Evolutionary conservation across 352 stramenopile genomes (phyloP), one percentile per base, ranked within the genome.

Genomic region (Plasmopara halstedii): DNA sequence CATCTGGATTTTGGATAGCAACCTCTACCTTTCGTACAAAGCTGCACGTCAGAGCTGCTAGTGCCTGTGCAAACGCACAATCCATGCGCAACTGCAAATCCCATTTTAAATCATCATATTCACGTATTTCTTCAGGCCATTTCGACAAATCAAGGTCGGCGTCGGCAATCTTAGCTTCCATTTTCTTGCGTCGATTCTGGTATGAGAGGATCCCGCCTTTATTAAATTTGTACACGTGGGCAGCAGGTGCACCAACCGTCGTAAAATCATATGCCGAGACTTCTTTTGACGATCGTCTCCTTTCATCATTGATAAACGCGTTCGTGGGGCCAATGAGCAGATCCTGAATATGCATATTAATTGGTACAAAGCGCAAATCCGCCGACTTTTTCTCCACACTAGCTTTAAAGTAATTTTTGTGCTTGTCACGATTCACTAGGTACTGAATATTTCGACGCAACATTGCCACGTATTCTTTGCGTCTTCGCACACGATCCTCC

Each of bases 381-480:
- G 68, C 50, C 13, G 73, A 86, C 42, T 92, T 92, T 42, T 91
- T 94, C 50, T 90, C 83, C 13, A 91, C 76, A 43, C 80, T 92
- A 4, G 83, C 78, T 56, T 94, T 94, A 64, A 94, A 94, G 34
- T 92, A 91, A 40, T 83, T 71, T 42, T 91, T 91, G 70, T 94
- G 73, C 46, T 92, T 92, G 60, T 92, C 80, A 15, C 80, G 80
- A 33, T 89, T 87, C 22, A 94, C 80, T 20, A 90, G 42, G 29
- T 86, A 88, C 48, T 94, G 83, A 25, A 90, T 85, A 37, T 91
- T 90, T 53, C 88, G 81, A 2, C 78, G 74, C 4, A 92, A 50
- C 55, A 86, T 66, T 6, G 74, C 47, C n/a, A 94, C 62, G 52
- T 94, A 94, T 26, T 92, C 80, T 21, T 88, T 85, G 8, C 80